Evolutionary conservation across 495 filamentous ascomycete species (phyloP), one percentile per base, ranked within the genome.

Genomic region (Lasiosphaeriaceae sp.): DNA sequence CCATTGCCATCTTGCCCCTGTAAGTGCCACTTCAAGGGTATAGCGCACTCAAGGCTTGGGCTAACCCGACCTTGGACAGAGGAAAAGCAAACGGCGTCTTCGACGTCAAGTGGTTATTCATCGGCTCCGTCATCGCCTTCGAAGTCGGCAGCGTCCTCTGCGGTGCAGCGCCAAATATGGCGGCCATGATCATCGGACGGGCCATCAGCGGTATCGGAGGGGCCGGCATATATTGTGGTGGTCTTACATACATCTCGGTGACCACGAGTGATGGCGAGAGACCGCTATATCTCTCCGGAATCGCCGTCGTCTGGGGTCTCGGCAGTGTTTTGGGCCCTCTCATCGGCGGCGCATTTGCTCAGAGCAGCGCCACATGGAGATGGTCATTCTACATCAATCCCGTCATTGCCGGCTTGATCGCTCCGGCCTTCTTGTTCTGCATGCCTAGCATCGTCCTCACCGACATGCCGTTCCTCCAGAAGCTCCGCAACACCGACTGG

Each of bases 341-440:
- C 55, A 70, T 89, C 45, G 86, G 86, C 3, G 86, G 85, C 23
- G 80, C 79, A 19, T 87, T 89, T 55, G 61, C 70, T 26, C 74
- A 81, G 37, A 76, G 67, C 44, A 49, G 48, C n/a, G 76, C 77
- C 5, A 78, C 71, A 1, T 85, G 80, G 81, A 69, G 83, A 2
- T 85, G 83, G 84, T 78, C 79, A 2, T 89, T 90, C 63, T 90
- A 90, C 69, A 83, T 90, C 66, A 89, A 89, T 57, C 75, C 90
- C 16, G 65, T 73, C 37, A 68, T 89, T 20, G 82, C 78, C 11
- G 86, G 59, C 5, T 57, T 77, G 6, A 74, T 76, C 26, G 72
- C 77, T 0, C 86, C 85, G 0, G 72, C 82, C 31, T 87, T 81
- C 60, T 39, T 88, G 56, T 76, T 84, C 54, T 61, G 76, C 19